These are phyloP conservation scores for Magnolia changhungtana DNA, from an alignment of 164 flowering plant species.

Conservation along the genomic window DNA sequence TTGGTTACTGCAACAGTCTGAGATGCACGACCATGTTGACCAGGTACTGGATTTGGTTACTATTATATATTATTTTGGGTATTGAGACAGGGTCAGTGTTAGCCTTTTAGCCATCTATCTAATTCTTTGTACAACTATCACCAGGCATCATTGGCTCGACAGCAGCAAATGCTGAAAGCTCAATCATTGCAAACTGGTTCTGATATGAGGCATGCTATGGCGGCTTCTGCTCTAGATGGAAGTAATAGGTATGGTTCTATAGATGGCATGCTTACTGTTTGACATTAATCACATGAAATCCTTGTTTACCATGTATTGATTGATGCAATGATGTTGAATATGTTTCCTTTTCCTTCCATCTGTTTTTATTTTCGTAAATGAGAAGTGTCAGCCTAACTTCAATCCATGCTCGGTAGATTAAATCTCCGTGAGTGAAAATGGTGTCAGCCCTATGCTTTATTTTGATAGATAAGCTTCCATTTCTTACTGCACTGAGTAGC, in stretches of 20 bases:
- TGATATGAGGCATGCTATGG: slow-evolving; percentile 11
- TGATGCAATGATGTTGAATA: neutral
- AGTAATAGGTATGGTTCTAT: slow-evolving; percentile 56
- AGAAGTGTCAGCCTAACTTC: neutral
- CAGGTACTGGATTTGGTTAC: slow-evolving; percentile 32
- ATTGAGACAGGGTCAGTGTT: neutral
- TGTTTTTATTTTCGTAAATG: neutral
- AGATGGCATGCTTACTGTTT: neutral
- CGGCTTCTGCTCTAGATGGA: slow-evolving; percentile 56
- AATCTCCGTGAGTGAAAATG: slow-evolving; percentile 6
- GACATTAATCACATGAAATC: neutral
- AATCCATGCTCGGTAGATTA: neutral
- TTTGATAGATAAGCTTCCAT: slow-evolving; percentile 29
- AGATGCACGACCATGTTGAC: slow-evolving; percentile 66
- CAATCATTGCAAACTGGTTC: slow-evolving; percentile 52
- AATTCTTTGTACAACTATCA: slow-evolving; percentile 1
- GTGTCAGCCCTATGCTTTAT: slow-evolving; percentile 16
- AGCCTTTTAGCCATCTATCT: neutral
- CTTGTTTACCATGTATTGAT: neutral
- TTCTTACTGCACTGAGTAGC: slow-evolving; percentile 63
- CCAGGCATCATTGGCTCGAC: slow-evolving; percentile 56
- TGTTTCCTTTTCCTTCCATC: neutral
- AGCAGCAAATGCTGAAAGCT: slow-evolving; percentile 70
- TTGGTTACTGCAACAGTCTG: slow-evolving; percentile 37
- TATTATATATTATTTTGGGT: neutral